Evolutionary conservation across 768 basidiomycete genomes (phyloP).

Genomic region (Rhizopogon vinicolor): DNA sequence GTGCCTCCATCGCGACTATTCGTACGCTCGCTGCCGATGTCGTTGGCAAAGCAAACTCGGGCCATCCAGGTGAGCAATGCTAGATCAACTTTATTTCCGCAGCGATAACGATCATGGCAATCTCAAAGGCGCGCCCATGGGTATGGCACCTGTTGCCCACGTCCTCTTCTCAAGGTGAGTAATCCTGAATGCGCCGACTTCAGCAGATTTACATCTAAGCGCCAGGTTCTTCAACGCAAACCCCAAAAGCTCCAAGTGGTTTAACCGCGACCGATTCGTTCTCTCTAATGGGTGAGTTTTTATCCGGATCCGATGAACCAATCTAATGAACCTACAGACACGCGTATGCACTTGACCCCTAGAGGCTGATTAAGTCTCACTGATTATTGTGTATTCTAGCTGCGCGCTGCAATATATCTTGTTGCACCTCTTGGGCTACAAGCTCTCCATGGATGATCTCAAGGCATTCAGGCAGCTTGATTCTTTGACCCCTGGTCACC

Average conservation of each 20-base stretch:
- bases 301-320: slow-evolving; percentile 1
- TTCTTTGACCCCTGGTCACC: slow-evolving; percentile 91
- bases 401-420: slow-evolving; percentile 93
- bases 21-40: slow-evolving; percentile 73
- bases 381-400: slow-evolving; percentile 33
- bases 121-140: slow-evolving; percentile 81
- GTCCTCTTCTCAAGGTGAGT: slow-evolving; percentile 71
- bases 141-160: slow-evolving; percentile 83
- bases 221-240: slow-evolving; percentile 82
- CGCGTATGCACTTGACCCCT: slow-evolving; percentile 48
- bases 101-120: not conserved
- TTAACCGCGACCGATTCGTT: slow-evolving; percentile 95
- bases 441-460: slow-evolving; percentile 87
- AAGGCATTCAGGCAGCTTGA: slow-evolving; percentile 90
- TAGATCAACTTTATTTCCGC: not conserved
- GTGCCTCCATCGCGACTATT: slow-evolving; percentile 64
- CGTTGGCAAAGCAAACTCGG: slow-evolving; percentile 87
- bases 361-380: slow-evolving; percentile 2
- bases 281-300: slow-evolving; percentile 86
- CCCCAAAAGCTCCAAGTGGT: slow-evolving; percentile 88
- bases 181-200: not conserved
- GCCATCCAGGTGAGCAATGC: slow-evolving; percentile 68
- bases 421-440: slow-evolving; percentile 89
- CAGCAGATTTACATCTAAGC: not conserved
- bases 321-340: slow-evolving; percentile 41